phyloP scores from a whole-genome alignment of 2,329 filamentous ascomycete genomes.

The Emericellopsis atlantica region DNA sequence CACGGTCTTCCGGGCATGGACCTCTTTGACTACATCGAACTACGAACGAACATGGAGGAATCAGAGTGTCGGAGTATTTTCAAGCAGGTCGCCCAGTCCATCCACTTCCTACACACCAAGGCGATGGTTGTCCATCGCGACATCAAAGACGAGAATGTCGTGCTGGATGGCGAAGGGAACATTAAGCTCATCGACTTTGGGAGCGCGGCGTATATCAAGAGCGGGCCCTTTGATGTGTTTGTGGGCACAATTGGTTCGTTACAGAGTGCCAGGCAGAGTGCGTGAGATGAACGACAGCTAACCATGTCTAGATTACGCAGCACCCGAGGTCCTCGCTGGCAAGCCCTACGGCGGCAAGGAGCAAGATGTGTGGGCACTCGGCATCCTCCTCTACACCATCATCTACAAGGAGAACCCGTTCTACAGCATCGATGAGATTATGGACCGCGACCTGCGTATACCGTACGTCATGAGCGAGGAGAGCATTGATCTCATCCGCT shows the following conservation, averaged over 20 bases:
- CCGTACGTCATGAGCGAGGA: constrained; percentile 83
- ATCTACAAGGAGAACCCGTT: constrained; percentile 99
- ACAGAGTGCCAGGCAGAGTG: not conserved
- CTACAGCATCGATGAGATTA: constrained; percentile 98
- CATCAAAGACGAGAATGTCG: constrained; percentile 98
- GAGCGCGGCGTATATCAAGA: constrained; percentile 96
- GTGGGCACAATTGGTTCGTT: constrained; percentile 89
- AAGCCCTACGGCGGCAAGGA: constrained; percentile 89
- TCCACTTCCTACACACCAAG: constrained; percentile 84
- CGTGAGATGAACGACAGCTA: not conserved
- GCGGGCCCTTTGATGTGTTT: constrained; percentile 95
- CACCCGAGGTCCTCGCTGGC: constrained; percentile 91
- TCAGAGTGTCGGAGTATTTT: constrained; percentile 90
- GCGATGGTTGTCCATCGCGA: constrained; percentile 91
- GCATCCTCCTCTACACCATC: constrained; percentile 94
- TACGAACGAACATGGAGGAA: constrained; percentile 94
- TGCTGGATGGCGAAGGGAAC: constrained; percentile 85
- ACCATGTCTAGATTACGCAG: constrained; percentile 67
- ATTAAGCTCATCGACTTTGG: constrained; percentile 99
- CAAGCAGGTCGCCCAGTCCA: constrained; percentile 76
- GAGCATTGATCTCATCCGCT: constrained; percentile 80
- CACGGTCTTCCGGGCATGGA: constrained; percentile 97
- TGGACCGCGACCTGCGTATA: constrained; percentile 88
- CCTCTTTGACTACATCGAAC: constrained; percentile 95
- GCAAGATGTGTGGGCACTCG: constrained; percentile 96